Evolutionary conservation across 345 rosid species (phyloP), one percentile per base, ranked within the genome.

Genomic region (Salix caprea): DNA sequence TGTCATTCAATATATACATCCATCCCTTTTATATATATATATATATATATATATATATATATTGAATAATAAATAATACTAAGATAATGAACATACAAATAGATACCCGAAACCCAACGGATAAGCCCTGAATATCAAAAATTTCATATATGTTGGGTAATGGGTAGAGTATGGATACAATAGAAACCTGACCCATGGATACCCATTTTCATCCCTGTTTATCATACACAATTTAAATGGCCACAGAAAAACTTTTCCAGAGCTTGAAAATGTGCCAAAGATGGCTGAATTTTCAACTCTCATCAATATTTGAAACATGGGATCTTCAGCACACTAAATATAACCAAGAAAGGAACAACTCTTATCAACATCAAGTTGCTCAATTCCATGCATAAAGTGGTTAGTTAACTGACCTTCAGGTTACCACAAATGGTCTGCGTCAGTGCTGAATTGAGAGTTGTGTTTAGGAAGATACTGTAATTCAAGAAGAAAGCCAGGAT

Each of bases 371-470:
- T 46, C 34, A 18, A 44, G 50, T 28, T 46, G 44, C 54, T 32
- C 48, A 61, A 61, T 42, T 7, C 30, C 23, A 23, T 72, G 54
- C 76, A 72, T 24, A 15, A 32, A 19, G 18, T 13, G 37, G 15
- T 37, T 11, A 18, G 67, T 36, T 80, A 60, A 82, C 85, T 30
- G 19, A 94, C 99, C 99, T 96, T 96, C 84, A 96, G 78, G 80
- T 96, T 96, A 73, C 99, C 99, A 70, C 99, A 96, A 65, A 96
- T 91, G 70, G 98, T 96, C 83, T 96, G 99, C 1, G 97, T 96
- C 50, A 96, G 83, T 4, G 98, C 99, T 65, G 99, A 96, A 85
- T 96, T 96, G 73, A 96, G 97, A 81, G 97, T 92, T 60, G 99
- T 96, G 83, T 96, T 96, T 34, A 94, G 90, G 88, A 96, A 96